Percentiles rank a stretch among this genome's conserved stretches.
Evolutionary conservation across 805 yeast species (phyloP).

Genomic region (Kazachstania bromeliacearum): DNA sequence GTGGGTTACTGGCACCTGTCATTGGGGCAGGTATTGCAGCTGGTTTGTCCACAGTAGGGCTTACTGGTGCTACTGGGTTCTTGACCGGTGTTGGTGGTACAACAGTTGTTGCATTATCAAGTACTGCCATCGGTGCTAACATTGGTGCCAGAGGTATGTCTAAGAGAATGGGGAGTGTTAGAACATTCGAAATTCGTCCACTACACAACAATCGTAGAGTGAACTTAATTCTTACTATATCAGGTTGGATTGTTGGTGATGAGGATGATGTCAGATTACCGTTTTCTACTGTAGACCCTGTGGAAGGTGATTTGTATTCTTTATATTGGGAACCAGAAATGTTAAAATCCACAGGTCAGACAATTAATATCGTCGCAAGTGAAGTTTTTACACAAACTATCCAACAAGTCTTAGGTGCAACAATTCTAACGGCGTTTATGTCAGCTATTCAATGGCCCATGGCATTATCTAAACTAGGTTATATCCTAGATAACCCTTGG

Average conservation of each 20-base stretch:
- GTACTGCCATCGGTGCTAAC: conserved; percentile 82
- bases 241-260: conserved; percentile 97
- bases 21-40: conserved; percentile 98
- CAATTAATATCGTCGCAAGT: conserved; percentile 84
- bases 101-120: conserved; percentile 84
- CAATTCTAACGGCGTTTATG: conserved; percentile 82
- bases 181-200: conserved; percentile 90
- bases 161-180: conserved; percentile 80
- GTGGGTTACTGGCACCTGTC: conserved; percentile 93
- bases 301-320: conserved; percentile 92
- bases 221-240: conserved; percentile 75
- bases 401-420: conserved; percentile 90
- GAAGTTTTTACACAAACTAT: conserved; percentile 89
- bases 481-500: conserved; percentile 94
- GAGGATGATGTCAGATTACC: conserved; percentile 95
- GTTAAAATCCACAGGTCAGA: conserved; percentile 92
- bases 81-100: conserved; percentile 97
- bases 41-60: conserved; percentile 89
- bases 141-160: conserved; percentile 83
- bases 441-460: conserved; percentile 88
- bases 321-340: conserved; percentile 97
- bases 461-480: conserved; percentile 81
- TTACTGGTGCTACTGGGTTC: conserved; percentile 86
- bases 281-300: conserved; percentile 92
- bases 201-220: conserved; percentile 84